phyloP scores from a whole-genome alignment of 805 yeast species.

The Starmerella potacharoeniae region DNA sequence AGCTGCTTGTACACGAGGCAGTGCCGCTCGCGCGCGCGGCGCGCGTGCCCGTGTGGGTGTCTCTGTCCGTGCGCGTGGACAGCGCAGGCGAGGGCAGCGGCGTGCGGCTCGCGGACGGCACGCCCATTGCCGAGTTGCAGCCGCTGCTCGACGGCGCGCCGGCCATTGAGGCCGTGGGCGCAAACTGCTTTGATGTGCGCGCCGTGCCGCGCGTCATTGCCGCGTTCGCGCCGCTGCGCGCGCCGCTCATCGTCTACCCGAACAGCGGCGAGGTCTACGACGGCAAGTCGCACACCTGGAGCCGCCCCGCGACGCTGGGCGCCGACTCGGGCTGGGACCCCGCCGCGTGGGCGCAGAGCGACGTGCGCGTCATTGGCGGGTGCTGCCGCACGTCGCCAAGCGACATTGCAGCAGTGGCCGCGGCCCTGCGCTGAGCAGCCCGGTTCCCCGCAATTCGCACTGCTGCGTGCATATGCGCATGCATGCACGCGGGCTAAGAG shows the following conservation, averaged over 20 bases:
- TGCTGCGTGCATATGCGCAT: not conserved
- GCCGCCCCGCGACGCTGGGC: slow-evolving; percentile 5
- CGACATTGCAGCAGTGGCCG: slow-evolving; percentile 23
- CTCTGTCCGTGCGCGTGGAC: slow-evolving; percentile 36
- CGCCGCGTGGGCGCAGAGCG: slow-evolving; percentile 34
- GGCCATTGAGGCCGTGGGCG: slow-evolving; percentile 40
- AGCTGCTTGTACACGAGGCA: slow-evolving; percentile 37
- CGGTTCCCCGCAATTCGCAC: not conserved
- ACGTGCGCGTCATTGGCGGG: slow-evolving; percentile 53
- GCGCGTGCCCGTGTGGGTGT: slow-evolving; percentile 35
- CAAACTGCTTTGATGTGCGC: slow-evolving; percentile 51
- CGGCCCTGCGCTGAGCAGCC: not conserved
- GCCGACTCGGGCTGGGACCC: slow-evolving; percentile 28
- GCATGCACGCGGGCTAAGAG: not conserved
- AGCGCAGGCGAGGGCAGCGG: slow-evolving; percentile 6
- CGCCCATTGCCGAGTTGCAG: slow-evolving; percentile 31
- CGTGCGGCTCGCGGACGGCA: slow-evolving; percentile 40
- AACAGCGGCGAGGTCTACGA: slow-evolving; percentile 64
- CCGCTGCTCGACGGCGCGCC: slow-evolving; percentile 26
- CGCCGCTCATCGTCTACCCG: slow-evolving; percentile 52
- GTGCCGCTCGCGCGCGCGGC: slow-evolving; percentile 21
- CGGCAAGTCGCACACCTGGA: slow-evolving; percentile 37
- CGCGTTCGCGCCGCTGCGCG: slow-evolving; percentile 24
- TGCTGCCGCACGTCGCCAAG: slow-evolving; percentile 64
- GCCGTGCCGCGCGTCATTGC: slow-evolving; percentile 34